A percentile compares a stretch with the other conserved stretches of the same genome.
These are phyloP conservation scores for Diatrype stigma DNA, from an alignment of 2,329 filamentous ascomycete species.

Conservation along the genomic window DNA sequence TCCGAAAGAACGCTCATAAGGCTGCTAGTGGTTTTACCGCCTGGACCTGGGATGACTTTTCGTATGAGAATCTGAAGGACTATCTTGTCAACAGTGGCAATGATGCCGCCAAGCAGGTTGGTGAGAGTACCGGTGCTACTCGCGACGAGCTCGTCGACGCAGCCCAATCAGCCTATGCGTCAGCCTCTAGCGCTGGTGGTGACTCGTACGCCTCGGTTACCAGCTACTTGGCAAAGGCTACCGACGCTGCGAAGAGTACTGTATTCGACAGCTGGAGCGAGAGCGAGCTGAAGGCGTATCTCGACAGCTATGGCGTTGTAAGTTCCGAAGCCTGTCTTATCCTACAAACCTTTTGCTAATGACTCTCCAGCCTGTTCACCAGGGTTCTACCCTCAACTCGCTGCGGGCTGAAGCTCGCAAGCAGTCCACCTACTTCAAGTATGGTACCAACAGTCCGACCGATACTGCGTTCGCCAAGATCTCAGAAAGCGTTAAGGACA, in stretches of 20 bases:
- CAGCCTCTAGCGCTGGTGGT: constrained; percentile 56
- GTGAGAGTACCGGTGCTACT: constrained; percentile 59
- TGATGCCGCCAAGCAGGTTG: constrained; percentile 52
- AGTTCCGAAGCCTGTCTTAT: constrained; percentile 16
- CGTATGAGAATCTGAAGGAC: constrained; percentile 62
- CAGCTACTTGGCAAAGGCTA: constrained; percentile 63
- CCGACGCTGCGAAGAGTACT: constrained; percentile 59
- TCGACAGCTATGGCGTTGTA: constrained; percentile 72
- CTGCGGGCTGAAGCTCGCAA: constrained; percentile 67
- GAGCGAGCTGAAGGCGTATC: constrained; percentile 71
- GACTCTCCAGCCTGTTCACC: constrained; percentile 45
- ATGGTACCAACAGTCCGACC: constrained; percentile 64
- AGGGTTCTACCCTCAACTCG: constrained; percentile 65
- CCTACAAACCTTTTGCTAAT: constrained; percentile 24
- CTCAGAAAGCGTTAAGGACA: constrained; percentile 41
- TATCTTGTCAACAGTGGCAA: constrained; percentile 52
- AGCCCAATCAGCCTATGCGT: constrained; percentile 56
- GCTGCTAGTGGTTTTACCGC: constrained; percentile 63
- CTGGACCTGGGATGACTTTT: constrained; percentile 79
- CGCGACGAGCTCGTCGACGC: constrained; percentile 70
- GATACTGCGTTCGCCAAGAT: constrained; percentile 65
- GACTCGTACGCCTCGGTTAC: constrained; percentile 63
- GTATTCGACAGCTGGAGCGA: constrained; percentile 72
- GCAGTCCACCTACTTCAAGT: constrained; percentile 72
- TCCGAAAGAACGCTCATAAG: constrained; percentile 70